phyloP scores from a whole-genome alignment of 1,284 basidiomycete species.

The Fomitopsis pinicola region DNA sequence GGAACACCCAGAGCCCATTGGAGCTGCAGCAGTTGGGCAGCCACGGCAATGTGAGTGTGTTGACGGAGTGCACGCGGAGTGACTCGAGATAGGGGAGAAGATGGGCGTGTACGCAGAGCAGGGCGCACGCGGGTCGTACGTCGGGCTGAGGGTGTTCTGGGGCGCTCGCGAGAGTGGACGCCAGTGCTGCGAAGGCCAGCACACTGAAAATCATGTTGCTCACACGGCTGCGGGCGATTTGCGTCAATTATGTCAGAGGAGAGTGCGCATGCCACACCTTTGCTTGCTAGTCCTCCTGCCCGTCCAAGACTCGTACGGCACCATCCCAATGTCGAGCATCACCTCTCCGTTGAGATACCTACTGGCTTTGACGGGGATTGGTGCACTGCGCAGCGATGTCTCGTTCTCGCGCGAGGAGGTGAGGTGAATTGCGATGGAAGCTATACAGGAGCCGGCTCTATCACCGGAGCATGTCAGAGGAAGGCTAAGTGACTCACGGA shows the following conservation, averaged over 20 bases:
- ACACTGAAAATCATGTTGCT: conserved; percentile 19
- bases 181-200: conserved; percentile 20
- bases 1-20: conserved; percentile 19
- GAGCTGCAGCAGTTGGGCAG: conserved; percentile 16
- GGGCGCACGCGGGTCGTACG: conserved; percentile 18
- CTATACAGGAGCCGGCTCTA: background rate
- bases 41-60: conserved; percentile 23
- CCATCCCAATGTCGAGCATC: conserved; percentile 21
- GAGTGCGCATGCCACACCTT: background rate
- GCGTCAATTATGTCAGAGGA: background rate
- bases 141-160: conserved; percentile 2
- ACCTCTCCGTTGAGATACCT: conserved; percentile 10
- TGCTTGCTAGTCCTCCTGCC: conserved; percentile 19
- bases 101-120: conserved; percentile 19
- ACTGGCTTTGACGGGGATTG: conserved; percentile 10
- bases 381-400: background rate
- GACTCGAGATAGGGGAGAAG: conserved; percentile 23
- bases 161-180: conserved; percentile 18
- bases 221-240: background rate
- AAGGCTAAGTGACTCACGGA: background rate
- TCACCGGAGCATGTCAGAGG: background rate
- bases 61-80: conserved; percentile 20
- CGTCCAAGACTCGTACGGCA: conserved; percentile 21
- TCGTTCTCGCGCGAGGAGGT: background rate
- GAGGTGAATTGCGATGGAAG: background rate